phyloP scores from a whole-genome alignment of 2,329 filamentous ascomycete genomes.

The Colletotrichum orbiculare region DNA sequence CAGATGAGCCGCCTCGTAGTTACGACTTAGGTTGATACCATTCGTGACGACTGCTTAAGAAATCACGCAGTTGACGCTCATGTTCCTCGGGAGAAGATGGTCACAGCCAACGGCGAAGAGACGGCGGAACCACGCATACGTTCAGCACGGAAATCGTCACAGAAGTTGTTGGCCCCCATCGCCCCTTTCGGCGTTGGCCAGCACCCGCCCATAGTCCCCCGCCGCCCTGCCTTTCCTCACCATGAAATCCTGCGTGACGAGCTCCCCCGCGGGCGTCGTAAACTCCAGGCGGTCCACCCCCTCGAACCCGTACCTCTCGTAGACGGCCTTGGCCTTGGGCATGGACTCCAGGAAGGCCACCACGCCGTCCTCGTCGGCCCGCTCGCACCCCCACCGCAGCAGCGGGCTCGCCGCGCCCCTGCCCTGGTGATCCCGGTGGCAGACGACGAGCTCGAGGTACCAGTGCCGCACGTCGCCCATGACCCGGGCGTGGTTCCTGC shows the following conservation, averaged over 20 bases:
- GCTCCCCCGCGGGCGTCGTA: constrained; percentile 43
- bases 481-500: constrained; percentile 47
- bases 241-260: constrained; percentile 50
- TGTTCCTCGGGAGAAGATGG: too few relatives aligned
- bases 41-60: too few relatives aligned
- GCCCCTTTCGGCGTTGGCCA: neutral
- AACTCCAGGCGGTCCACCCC: constrained; percentile 50
- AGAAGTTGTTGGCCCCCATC: too few relatives aligned
- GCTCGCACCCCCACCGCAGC: constrained; percentile 58
- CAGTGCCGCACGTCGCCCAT: constrained; percentile 58
- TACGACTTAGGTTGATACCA: too few relatives aligned
- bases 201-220: neutral
- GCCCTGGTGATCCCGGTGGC: constrained; percentile 55
- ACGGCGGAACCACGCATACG: too few relatives aligned
- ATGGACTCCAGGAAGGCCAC: constrained; percentile 64
- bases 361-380: constrained; percentile 54
- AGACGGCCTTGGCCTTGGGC: constrained; percentile 57
- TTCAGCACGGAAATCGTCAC: too few relatives aligned
- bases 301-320: constrained; percentile 60
- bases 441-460: constrained; percentile 60
- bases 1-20: too few relatives aligned
- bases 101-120: too few relatives aligned
- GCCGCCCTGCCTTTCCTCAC: constrained; percentile 40
- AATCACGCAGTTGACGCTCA: too few relatives aligned
- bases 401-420: constrained; percentile 57